Evolutionary conservation across 2,329 filamentous ascomycete genomes (phyloP).

Genomic region (Zymoseptoria passerinii): DNA sequence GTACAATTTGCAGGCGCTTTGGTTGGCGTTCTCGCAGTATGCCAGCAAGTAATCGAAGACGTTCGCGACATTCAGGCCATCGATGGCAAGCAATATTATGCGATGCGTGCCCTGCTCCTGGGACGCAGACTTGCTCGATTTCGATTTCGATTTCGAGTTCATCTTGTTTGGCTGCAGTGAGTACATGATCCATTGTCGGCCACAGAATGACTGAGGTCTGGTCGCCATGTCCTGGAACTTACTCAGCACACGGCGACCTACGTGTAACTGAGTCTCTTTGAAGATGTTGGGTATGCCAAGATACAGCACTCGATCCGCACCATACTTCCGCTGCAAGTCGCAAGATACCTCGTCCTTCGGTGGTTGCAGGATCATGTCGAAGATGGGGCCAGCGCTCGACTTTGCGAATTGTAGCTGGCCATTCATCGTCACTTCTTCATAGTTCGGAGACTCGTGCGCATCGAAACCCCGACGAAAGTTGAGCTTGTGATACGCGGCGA

Average conservation of each 20-base stretch:
- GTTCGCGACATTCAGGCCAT: constrained; percentile 17
- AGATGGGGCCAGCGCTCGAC: constrained; percentile 11
- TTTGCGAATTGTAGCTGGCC: constrained; percentile 8
- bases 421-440: constrained; percentile 6
- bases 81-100: constrained; percentile 21
- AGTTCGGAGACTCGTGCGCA: constrained; percentile 1
- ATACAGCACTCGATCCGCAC: constrained; percentile 36
- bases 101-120: background rate
- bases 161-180: constrained; percentile 30
- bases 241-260: constrained; percentile 12
- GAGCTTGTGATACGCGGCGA: constrained; percentile 1
- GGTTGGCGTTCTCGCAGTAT: constrained; percentile 28
- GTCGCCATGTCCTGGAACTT: constrained; percentile 31
- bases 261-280: constrained; percentile 8
- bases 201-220: constrained; percentile 32
- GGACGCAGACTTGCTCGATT: constrained; percentile 1
- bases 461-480: constrained; percentile 4
- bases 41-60: constrained; percentile 36
- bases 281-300: constrained; percentile 29
- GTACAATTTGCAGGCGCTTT: constrained; percentile 35
- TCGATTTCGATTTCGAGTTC: constrained; percentile 9
- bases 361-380: constrained; percentile 16
- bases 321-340: constrained; percentile 24
- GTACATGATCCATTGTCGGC: constrained; percentile 35
- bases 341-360: constrained; percentile 16